Evolutionary conservation across 1,284 basidiomycete species (phyloP), one percentile per base, ranked within the genome.

Genomic region (Cryptococcus depauperatus): DNA sequence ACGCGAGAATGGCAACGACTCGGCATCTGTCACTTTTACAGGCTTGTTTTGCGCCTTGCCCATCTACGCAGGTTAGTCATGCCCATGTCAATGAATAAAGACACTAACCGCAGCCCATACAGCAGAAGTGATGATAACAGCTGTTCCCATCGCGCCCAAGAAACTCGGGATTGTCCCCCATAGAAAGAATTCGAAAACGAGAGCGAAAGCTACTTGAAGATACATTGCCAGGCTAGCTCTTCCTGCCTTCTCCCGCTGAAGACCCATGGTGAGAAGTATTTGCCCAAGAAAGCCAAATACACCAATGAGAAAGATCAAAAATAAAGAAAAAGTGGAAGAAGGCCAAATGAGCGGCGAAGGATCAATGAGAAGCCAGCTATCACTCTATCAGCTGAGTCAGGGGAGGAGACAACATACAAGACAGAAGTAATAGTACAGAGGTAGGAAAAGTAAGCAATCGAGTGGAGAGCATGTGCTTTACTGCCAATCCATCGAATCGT

Each of bases 401-500:
- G 35, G 35, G 8, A 7, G n/a, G 35, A 14, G 32, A 21, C 10
- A 11, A 59, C 60, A 43, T 67, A 76, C 50, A 79, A 50, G 9
- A 70, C 64, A 1, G 78, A 74, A 1, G 77, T 76, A 32, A 83
- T 64, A 3, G 81, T 75, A 49, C 79, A 81, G 56, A 79, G 75
- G 22, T 76, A 66, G 0, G 83, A 79, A 58, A 85, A 87, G 47
- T 77, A 81, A 3, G 76, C 73, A 51, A 86, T 75, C n/a, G 77
- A 76, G 60, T 89, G 85, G 44, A 87, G 68, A 0, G 84, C 75
- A 55, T 84, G 82, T 4, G 84, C 84, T 0, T 80, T 76, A 50
- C 77, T 80, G 2, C 85, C 85, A 25, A 87, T 82, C 6, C 78
- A 79, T 4, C 83, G 76, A 29, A 88, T 78, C 0, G 78, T 72